Evolutionary conservation across 225 moss, liverwort and hornwort genomes (phyloP), one percentile per base, ranked within the genome.

Genomic region (Antitrichia curtipendula): DNA sequence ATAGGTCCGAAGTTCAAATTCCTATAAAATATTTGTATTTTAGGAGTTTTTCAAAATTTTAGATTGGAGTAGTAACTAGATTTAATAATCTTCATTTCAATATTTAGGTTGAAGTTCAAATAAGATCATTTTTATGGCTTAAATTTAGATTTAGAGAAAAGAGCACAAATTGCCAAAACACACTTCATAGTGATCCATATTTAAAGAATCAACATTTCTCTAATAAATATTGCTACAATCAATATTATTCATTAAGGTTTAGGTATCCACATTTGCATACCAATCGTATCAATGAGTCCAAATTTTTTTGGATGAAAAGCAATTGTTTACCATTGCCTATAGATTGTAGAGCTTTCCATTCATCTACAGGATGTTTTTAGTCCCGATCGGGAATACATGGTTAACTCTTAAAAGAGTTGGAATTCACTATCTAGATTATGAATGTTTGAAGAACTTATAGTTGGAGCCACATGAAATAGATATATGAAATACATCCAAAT

Each of bases 361-460:
- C 3, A 19, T 64, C 1, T 64, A 10, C 19, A 64, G 29, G 61
- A 29, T 31, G 15, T 61, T 61, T 61, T 61, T 29, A 3, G 4
- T 61, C 2, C 8, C 2, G 0, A 0, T 0, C 3, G 1, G 8
- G 8, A 31, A 8, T 62, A 31, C 16, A 31, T 2, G 61, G 11
- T n/a, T 66, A 11, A 66, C 8, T 4, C 12, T 7, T 5, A 4
- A 63, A 8, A 63, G 16, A 63, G 16, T 1, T 4, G 2, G 2
- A 32, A 63, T 63, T n/a, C 1, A n/a, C 21, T 21, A n/a, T 12
- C 0, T 66, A 21, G 21, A 66, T 66, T 12, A n/a, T 21, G 3
- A n/a, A 66, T 68, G 4, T 64, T 64, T 34, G 17, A 68, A 68
- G 38, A 68, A 2, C 13, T 8, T 13, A 68, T 1, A 23, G 3